Conservation (phyloP, 768 basidiomycete species). For the Rhizopogon roseolus region DNA sequence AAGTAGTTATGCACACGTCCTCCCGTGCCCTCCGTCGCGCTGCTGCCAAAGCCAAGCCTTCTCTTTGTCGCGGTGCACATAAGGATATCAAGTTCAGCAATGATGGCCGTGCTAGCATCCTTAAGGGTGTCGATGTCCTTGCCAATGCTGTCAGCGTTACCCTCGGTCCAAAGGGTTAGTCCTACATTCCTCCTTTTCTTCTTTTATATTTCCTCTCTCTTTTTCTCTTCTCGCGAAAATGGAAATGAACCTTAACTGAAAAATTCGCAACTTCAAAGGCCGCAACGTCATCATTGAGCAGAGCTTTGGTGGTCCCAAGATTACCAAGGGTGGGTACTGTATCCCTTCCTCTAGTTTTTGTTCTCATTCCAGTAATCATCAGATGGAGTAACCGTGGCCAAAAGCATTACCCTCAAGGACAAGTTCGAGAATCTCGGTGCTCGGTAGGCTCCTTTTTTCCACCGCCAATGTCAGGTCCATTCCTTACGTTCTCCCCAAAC, state of each 20-base stretch:
- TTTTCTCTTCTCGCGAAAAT: too few species aligned
- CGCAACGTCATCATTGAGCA: slow-evolving; percentile 99
- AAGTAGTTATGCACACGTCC: slow-evolving; percentile 60
- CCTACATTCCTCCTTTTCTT: not conserved
- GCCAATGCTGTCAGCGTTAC: slow-evolving; percentile 97
- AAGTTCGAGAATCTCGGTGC: slow-evolving; percentile 99
- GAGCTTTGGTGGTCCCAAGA: slow-evolving; percentile 85
- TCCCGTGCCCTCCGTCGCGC: slow-evolving; percentile 67
- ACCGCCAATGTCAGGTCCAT: not conserved
- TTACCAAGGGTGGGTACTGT: slow-evolving; percentile 76
- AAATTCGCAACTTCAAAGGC: slow-evolving; percentile 37
- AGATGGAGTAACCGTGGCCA: slow-evolving; percentile 99
- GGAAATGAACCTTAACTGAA: slow-evolving; percentile 10
- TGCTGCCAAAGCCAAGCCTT: slow-evolving; percentile 48
- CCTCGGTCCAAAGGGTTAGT: slow-evolving; percentile 88
- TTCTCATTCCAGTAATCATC: not conserved
- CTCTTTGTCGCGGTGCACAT: slow-evolving; percentile 71
- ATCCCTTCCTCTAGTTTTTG: not conserved
- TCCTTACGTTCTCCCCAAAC: slow-evolving; percentile 3
- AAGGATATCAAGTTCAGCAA: slow-evolving; percentile 98
- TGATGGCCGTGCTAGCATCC: slow-evolving; percentile 88
- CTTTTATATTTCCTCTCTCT: too few species aligned
- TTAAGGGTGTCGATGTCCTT: slow-evolving; percentile 94
- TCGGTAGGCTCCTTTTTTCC: slow-evolving; percentile 52
- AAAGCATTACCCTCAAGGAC: slow-evolving; percentile 90